These are phyloP conservation scores for Xylaria sp. DNA, from an alignment of 2,329 filamentous ascomycete genomes.

Conservation along the genomic window DNA sequence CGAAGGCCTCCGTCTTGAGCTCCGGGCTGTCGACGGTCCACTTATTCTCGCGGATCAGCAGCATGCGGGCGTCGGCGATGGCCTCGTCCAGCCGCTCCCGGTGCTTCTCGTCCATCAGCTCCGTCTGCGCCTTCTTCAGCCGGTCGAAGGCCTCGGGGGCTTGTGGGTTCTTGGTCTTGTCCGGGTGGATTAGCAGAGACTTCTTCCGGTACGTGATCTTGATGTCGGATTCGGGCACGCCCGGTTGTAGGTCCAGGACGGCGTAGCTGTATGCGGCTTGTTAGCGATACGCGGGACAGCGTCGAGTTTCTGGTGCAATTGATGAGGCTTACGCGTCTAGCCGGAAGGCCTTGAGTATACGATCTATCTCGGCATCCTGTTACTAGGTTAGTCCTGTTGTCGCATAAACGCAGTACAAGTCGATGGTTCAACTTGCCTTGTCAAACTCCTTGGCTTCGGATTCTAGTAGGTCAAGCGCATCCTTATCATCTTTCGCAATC, in stretches of 20 bases:
- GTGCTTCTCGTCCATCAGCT: slow-evolving; percentile 93
- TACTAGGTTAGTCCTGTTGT: slow-evolving; percentile 38
- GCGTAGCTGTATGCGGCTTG: slow-evolving; percentile 72
- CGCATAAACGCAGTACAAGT: slow-evolving; percentile 5
- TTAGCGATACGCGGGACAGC: slow-evolving; percentile 12
- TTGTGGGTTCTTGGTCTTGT: slow-evolving; percentile 91
- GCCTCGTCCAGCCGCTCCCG: slow-evolving; percentile 89
- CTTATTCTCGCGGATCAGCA: slow-evolving; percentile 93
- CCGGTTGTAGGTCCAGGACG: slow-evolving; percentile 93
- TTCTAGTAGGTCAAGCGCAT: slow-evolving; percentile 83
- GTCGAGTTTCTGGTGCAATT: neutral
- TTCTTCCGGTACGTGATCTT: slow-evolving; percentile 94
- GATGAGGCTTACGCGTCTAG: slow-evolving; percentile 64
- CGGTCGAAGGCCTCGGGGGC: slow-evolving; percentile 97
- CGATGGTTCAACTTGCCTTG: slow-evolving; percentile 67
- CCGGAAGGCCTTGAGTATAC: slow-evolving; percentile 90
- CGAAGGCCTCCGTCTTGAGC: slow-evolving; percentile 84
- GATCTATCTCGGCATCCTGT: slow-evolving; percentile 95
- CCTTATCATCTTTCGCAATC: slow-evolving; percentile 66
- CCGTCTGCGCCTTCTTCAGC: slow-evolving; percentile 91
- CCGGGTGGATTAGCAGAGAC: slow-evolving; percentile 98
- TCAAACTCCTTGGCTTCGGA: slow-evolving; percentile 89
- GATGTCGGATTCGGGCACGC: slow-evolving; percentile 95
- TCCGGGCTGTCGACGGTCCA: slow-evolving; percentile 91
- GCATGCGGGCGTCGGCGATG: slow-evolving; percentile 94